These are phyloP conservation scores for Skeletonema costatum DNA, from an alignment of 108 stramenopile genomes.

Conservation along the genomic window DNA sequence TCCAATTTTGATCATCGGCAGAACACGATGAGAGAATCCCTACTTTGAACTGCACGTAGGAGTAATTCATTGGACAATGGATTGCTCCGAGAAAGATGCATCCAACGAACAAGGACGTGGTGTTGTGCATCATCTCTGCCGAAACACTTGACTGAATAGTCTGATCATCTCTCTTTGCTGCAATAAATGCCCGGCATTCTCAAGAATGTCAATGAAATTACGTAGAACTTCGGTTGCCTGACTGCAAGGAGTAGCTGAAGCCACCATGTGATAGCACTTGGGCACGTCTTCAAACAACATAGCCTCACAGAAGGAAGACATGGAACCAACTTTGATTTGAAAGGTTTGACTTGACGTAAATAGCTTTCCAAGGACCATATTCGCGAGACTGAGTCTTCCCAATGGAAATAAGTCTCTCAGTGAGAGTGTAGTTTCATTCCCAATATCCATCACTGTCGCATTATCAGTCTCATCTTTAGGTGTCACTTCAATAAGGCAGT, in stretches of 20 bases:
- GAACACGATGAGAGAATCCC: slow-evolving; percentile 20
- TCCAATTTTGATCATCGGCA: slow-evolving; percentile 4
- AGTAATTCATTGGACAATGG: slow-evolving; percentile 39
- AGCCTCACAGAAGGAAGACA: slow-evolving; percentile 12
- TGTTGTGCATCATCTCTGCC: slow-evolving; percentile 30
- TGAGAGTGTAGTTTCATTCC: neutral
- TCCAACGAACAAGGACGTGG: slow-evolving; percentile 34
- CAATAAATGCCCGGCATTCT: slow-evolving; percentile 12
- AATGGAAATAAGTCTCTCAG: slow-evolving; percentile 10
- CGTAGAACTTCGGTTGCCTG: slow-evolving; percentile 14
- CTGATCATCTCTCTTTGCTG: neutral
- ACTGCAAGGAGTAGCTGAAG: slow-evolving; percentile 3
- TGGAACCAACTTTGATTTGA: neutral
- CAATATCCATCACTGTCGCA: neutral
- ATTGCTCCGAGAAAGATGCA: slow-evolving; percentile 13
- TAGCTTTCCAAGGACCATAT: slow-evolving; percentile 15
- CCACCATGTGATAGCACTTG: slow-evolving; percentile 17
- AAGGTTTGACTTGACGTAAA: neutral
- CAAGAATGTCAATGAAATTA: slow-evolving; percentile 13
- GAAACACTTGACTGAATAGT: neutral
- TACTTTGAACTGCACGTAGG: slow-evolving; percentile 19
- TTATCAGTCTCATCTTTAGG: neutral
- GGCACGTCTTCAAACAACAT: slow-evolving; percentile 29
- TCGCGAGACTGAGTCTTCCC: slow-evolving; percentile 27
- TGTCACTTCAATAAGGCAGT: neutral